These are phyloP conservation scores for Gossypium laxum DNA, from an alignment of 441 rosid genomes.

Conservation along the genomic window DNA sequence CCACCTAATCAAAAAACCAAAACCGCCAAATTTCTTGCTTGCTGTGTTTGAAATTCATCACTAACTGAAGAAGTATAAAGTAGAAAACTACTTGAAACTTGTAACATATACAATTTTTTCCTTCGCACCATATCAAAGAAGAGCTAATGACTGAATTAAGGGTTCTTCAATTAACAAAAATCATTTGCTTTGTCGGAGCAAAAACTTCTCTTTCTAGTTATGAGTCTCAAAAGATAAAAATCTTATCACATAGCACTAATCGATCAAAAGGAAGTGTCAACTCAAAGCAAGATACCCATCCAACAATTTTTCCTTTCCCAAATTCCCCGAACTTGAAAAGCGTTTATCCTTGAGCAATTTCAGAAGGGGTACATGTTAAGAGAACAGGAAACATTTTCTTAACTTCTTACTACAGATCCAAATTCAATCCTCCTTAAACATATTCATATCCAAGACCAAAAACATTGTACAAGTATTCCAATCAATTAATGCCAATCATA, in stretches of 20 bases:
- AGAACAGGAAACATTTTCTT: not conserved
- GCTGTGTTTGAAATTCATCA: not conserved
- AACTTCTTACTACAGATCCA: not conserved
- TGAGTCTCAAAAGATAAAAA: not conserved
- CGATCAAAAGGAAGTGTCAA: not conserved
- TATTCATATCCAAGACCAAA: not conserved
- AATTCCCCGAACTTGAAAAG: not conserved
- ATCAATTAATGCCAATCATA: not conserved
- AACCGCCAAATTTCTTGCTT: not conserved
- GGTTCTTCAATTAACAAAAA: constrained; percentile 2
- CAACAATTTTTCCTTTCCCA: not conserved
- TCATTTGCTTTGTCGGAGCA: not conserved
- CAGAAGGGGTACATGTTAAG: not conserved
- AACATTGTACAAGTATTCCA: not conserved
- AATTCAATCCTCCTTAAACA: not conserved
- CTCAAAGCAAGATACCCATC: not conserved
- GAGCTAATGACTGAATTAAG: not conserved
- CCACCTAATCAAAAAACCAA: not conserved
- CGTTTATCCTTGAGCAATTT: not conserved
- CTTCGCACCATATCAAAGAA: not conserved
- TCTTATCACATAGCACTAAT: not conserved
- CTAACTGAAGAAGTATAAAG: not conserved
- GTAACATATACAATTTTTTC: not conserved
- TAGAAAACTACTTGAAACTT: not conserved
- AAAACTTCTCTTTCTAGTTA: not conserved